Conservation (phyloP, 1,139 yeast genomes). For the Dujonia santamariae region DNA sequence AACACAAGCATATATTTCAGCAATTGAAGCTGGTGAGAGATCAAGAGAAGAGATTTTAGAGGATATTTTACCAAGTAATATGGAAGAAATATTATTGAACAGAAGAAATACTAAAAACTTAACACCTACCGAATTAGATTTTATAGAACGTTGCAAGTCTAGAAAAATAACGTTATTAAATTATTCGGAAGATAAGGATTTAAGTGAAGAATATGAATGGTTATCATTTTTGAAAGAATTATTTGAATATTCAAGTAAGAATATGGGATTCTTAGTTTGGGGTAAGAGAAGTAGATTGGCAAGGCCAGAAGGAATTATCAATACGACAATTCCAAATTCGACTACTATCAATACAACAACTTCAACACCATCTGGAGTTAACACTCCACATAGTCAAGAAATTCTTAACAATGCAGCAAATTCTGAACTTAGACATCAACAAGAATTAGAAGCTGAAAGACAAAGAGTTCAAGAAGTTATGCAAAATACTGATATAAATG, state of each 20-base stretch:
- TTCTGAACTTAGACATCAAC: constrained; percentile 6
- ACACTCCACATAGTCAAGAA: constrained; percentile 29
- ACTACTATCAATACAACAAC: constrained; percentile 1
- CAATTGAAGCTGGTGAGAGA: constrained; percentile 70
- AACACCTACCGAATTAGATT: constrained; percentile 71
- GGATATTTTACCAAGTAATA: constrained; percentile 68
- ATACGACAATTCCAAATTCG: constrained; percentile 1
- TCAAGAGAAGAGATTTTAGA: constrained; percentile 68
- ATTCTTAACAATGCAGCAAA: constrained; percentile 11
- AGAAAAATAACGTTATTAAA: constrained; percentile 61
- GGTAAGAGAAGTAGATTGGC: constrained; percentile 52
- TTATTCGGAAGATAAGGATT: constrained; percentile 39
- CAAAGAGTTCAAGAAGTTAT: constrained; percentile 9
- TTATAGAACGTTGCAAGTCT: constrained; percentile 64
- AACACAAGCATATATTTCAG: constrained; percentile 93
- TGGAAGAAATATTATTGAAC: constrained; percentile 52
- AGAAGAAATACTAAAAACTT: constrained; percentile 42
- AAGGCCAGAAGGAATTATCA: constrained; percentile 10
- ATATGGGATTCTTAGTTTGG: constrained; percentile 70
- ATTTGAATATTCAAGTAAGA: constrained; percentile 73
- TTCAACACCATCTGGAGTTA: constrained; percentile 4
- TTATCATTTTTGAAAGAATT: constrained; percentile 67
- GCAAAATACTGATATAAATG: constrained; percentile 17
- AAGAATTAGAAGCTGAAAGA: constrained; percentile 7
- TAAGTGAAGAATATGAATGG: constrained; percentile 71